These are phyloP conservation scores for Diatrype stigma DNA, from an alignment of 2,329 filamentous ascomycete genomes.

Conservation along the genomic window DNA sequence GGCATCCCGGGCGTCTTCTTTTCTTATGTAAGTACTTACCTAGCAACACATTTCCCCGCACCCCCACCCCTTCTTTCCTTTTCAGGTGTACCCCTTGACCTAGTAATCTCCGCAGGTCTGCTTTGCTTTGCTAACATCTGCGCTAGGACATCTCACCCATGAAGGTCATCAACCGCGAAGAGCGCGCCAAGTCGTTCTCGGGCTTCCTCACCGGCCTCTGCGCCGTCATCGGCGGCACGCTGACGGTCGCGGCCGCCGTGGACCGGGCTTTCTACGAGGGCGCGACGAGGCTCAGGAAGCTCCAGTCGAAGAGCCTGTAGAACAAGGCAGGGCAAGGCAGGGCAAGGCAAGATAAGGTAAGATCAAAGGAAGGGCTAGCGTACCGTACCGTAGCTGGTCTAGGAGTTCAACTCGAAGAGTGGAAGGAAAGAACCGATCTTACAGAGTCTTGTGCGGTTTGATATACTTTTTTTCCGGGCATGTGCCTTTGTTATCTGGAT, in stretches of 20 bases:
- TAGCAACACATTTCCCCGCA: too few relatives aligned
- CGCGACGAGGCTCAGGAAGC: conserved; percentile 76
- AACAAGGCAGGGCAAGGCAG: background rate
- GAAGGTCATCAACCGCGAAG: conserved; percentile 98
- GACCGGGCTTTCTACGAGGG: conserved; percentile 93
- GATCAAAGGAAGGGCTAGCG: too few relatives aligned
- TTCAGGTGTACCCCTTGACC: background rate
- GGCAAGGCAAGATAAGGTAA: too few relatives aligned
- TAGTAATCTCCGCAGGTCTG: too few relatives aligned
- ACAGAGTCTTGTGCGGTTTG: too few relatives aligned
- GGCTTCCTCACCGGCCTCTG: conserved; percentile 93
- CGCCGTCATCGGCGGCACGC: conserved; percentile 87
- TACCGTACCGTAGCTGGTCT: too few relatives aligned
- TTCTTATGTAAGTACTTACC: conserved; percentile 70
- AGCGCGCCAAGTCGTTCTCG: conserved; percentile 80
- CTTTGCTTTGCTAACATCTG: conserved; percentile 20
- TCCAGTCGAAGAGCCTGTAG: conserved; percentile 62
- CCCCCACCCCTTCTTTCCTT: background rate
- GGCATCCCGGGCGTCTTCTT: conserved; percentile 98
- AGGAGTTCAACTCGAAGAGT: background rate
- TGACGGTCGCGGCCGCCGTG: conserved; percentile 91
- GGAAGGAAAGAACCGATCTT: too few relatives aligned
- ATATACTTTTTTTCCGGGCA: too few relatives aligned
- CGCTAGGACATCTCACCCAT: conserved; percentile 91
- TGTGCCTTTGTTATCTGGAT: background rate